Evolutionary conservation across 345 rosid species (phyloP).

Genomic region (Barbarea vulgaris): DNA sequence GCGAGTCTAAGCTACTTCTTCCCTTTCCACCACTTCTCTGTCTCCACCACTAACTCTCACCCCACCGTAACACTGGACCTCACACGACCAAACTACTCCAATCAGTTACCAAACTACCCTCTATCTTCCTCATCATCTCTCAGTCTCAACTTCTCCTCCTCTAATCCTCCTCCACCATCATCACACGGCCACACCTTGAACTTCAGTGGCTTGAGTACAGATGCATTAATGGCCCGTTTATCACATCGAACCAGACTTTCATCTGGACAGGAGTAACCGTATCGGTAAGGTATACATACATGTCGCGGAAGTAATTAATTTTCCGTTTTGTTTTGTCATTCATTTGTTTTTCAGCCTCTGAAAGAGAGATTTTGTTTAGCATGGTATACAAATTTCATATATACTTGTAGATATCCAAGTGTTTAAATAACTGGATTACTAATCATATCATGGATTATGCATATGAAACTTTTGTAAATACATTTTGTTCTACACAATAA

Average conservation of each 20-base stretch:
- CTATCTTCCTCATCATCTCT: conserved; percentile 40
- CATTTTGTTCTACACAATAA: neutral
- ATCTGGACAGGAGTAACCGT: conserved; percentile 17
- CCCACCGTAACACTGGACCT: conserved; percentile 75
- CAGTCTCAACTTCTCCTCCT: conserved; percentile 46
- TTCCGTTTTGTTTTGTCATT: neutral
- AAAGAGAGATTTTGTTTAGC: neutral
- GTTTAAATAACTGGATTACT: neutral
- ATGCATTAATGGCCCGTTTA: conserved; percentile 26
- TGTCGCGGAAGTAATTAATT: neutral
- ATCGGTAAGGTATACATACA: neutral
- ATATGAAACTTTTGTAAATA: conserved; percentile 3
- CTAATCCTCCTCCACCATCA: conserved; percentile 28
- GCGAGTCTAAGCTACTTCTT: conserved; percentile 30
- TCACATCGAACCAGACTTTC: conserved; percentile 27
- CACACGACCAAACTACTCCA: conserved; percentile 44
- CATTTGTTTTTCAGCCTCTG: neutral
- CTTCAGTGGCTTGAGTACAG: conserved; percentile 33
- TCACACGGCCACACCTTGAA: conserved; percentile 25
- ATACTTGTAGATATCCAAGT: conserved; percentile 18
- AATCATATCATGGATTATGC: conserved; percentile 6
- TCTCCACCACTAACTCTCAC: conserved; percentile 54
- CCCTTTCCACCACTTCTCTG: conserved; percentile 44
- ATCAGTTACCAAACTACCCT: conserved; percentile 35
- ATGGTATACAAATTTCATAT: conserved; percentile 2